Conservation (phyloP, 2,329 filamentous ascomycete species). For the Ilyonectria destructans region DNA sequence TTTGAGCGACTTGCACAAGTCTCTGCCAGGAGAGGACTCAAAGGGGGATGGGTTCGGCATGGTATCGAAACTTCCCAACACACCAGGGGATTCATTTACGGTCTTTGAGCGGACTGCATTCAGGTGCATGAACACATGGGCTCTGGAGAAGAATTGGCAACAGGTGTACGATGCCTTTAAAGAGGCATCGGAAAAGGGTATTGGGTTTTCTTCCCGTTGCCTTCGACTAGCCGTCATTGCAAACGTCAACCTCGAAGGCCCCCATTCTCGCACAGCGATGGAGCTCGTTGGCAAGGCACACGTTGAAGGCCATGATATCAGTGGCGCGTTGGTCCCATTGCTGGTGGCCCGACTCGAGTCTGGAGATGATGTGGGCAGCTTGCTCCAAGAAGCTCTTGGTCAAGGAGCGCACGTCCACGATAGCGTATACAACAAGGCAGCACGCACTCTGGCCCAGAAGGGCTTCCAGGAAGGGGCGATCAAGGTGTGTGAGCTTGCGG, state of each 20-base stretch:
- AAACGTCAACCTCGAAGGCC: slow-evolving; percentile 54
- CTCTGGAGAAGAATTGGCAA: slow-evolving; percentile 52
- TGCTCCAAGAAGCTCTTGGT: slow-evolving; percentile 50
- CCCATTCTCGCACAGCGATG: slow-evolving; percentile 53
- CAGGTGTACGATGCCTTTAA: slow-evolving; percentile 58
- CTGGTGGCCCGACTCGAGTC: slow-evolving; percentile 57
- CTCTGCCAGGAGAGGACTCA: slow-evolving; percentile 35
- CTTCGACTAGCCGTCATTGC: slow-evolving; percentile 66
- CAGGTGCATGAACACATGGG: slow-evolving; percentile 58
- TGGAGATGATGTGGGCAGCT: slow-evolving; percentile 47
- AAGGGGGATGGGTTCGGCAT: slow-evolving; percentile 21
- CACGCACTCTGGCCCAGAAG: slow-evolving; percentile 49
- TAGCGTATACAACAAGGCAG: slow-evolving; percentile 56
- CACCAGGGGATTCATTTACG: slow-evolving; percentile 39
- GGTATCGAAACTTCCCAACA: slow-evolving; percentile 37
- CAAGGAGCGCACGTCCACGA: slow-evolving; percentile 54
- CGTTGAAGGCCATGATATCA: slow-evolving; percentile 60
- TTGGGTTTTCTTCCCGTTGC: slow-evolving; percentile 59
- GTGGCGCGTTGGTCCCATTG: slow-evolving; percentile 58
- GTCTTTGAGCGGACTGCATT: slow-evolving; percentile 45
- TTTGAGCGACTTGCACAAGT: slow-evolving; percentile 41
- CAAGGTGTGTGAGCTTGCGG: slow-evolving; percentile 55
- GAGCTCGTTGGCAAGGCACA: slow-evolving; percentile 60
- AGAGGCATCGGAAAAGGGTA: slow-evolving; percentile 41
- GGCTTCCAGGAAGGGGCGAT: slow-evolving; percentile 52